Percentiles rank a stretch among this genome's conserved stretches.
Conservation (phyloP, 148 eudicot species). For the Arbutus unedo region DNA sequence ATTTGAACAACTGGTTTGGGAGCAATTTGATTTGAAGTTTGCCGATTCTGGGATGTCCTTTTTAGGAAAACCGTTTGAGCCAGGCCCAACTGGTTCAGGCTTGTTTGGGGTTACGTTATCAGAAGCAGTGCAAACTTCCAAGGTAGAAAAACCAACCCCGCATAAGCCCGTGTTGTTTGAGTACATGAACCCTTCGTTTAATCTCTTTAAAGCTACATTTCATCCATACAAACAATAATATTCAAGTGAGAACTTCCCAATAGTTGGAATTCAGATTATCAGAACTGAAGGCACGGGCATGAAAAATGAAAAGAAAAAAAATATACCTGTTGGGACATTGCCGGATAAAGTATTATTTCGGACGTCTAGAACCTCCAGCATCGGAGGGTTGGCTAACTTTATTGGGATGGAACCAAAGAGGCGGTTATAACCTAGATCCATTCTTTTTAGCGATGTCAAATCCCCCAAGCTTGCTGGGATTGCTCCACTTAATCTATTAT, state of each 20-base stretch:
- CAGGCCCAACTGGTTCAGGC: slow-evolving; percentile 66
- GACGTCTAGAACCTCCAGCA: slow-evolving; percentile 59
- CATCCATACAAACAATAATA: slow-evolving; percentile 3
- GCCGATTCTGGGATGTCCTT: slow-evolving; percentile 74
- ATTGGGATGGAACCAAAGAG: slow-evolving; percentile 81
- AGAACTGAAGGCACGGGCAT: background rate
- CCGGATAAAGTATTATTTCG: slow-evolving; percentile 79
- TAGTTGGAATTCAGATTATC: background rate
- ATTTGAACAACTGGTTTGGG: slow-evolving; percentile 27
- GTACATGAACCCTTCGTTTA: slow-evolving; percentile 62
- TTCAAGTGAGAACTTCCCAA: background rate
- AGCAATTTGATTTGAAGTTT: slow-evolving; percentile 43
- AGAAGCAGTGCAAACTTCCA: slow-evolving; percentile 51
- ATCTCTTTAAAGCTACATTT: slow-evolving; percentile 58
- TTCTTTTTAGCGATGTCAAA: slow-evolving; percentile 53
- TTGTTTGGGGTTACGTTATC: slow-evolving; percentile 26
- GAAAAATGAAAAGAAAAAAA: background rate
- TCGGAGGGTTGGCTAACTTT: slow-evolving; percentile 60
- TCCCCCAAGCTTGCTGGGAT: slow-evolving; percentile 85
- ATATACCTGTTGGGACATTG: slow-evolving; percentile 74
- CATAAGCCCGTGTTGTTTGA: slow-evolving; percentile 69
- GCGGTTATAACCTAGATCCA: slow-evolving; percentile 73
- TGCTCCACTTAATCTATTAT: slow-evolving; percentile 71
- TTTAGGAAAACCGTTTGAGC: slow-evolving; percentile 34
- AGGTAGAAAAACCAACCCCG: slow-evolving; percentile 59